A percentile compares a stretch with the other conserved stretches of the same genome.
These are phyloP conservation scores for Colletotrichum sp. DNA, from an alignment of 2,329 filamentous ascomycete genomes.

Conservation along the genomic window DNA sequence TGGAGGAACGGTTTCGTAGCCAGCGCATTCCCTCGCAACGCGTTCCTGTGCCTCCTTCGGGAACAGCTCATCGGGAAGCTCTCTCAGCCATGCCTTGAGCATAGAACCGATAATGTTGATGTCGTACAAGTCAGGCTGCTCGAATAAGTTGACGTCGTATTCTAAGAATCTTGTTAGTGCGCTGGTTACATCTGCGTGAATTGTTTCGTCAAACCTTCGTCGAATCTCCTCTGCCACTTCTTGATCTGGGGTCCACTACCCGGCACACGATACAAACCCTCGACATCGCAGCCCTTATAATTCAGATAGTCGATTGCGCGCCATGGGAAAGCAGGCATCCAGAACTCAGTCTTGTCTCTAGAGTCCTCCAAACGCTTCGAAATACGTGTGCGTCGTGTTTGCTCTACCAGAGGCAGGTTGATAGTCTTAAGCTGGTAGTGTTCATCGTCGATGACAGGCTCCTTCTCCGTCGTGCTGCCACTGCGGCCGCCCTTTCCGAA, in stretches of 20 bases:
- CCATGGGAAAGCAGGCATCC: conserved; percentile 97
- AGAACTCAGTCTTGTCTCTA: conserved; percentile 95
- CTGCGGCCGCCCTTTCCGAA: conserved; percentile 80
- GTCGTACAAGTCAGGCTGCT: conserved; percentile 87
- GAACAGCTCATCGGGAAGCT: conserved; percentile 93
- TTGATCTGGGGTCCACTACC: conserved; percentile 91
- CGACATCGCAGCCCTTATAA: conserved; percentile 91
- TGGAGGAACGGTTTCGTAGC: conserved; percentile 81
- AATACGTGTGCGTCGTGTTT: conserved; percentile 89
- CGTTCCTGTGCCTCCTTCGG: conserved; percentile 83
- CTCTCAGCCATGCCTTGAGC: conserved; percentile 94
- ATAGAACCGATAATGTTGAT: conserved; percentile 96
- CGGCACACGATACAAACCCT: conserved; percentile 90
- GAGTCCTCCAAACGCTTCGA: conserved; percentile 88
- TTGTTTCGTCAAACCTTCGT: conserved; percentile 63
- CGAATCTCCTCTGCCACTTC: conserved; percentile 91
- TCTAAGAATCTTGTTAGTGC: conserved; percentile 51
- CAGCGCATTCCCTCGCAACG: conserved; percentile 79
- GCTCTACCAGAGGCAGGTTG: conserved; percentile 84
- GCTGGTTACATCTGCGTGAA: conserved; percentile 28
- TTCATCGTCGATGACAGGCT: conserved; percentile 74
- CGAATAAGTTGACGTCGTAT: conserved; percentile 87
- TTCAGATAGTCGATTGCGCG: conserved; percentile 96
- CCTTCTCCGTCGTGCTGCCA: conserved; percentile 72
- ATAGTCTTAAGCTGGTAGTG: conserved; percentile 86